phyloP scores from a whole-genome alignment of 768 basidiomycete species.

The Rhodotorula graminis region DNA sequence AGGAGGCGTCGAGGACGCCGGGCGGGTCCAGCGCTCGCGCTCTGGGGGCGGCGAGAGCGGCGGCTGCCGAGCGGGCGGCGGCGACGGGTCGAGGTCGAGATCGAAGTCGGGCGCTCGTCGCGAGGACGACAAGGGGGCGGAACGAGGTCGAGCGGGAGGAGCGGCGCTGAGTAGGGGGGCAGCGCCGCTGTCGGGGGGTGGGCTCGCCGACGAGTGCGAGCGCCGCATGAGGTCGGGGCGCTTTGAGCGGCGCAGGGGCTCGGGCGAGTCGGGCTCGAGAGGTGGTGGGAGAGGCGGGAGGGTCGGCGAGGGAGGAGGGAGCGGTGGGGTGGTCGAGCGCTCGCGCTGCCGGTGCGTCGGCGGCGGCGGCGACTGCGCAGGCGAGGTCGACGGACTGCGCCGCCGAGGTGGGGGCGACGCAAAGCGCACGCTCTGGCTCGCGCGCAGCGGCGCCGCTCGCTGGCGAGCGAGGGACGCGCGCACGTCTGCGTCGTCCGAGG shows the following conservation, averaged over 20 bases:
- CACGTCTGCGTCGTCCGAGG: not conserved
- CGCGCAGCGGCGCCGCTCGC: not conserved
- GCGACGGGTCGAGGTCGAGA: not conserved
- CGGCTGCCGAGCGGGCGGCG: not conserved
- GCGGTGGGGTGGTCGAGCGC: not conserved
- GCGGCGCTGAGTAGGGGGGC: not conserved
- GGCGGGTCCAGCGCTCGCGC: not conserved
- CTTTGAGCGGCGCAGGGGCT: not conserved
- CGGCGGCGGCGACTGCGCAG: not conserved
- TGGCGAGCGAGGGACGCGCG: not conserved
- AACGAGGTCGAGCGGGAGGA: not conserved
- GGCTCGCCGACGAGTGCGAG: not conserved
- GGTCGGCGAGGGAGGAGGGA: not conserved
- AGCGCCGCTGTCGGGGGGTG: too few relatives aligned
- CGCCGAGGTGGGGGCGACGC: not conserved
- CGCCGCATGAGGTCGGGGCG: not conserved
- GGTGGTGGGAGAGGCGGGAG: slow-evolving; percentile 17
- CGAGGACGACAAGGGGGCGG: not conserved
- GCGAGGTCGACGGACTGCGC: not conserved
- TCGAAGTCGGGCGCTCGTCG: not conserved
- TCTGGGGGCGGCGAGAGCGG: not conserved
- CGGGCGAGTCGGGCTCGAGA: slow-evolving; percentile 24
- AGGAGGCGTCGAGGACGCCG: slow-evolving; percentile 24
- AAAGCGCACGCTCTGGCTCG: slow-evolving; percentile 13
- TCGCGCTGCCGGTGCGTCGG: not conserved